A percentile compares a stretch with the other conserved stretches of the same genome.
Conservation (phyloP, 2,329 filamentous ascomycete species). For the Penicillium rolfsii region DNA sequence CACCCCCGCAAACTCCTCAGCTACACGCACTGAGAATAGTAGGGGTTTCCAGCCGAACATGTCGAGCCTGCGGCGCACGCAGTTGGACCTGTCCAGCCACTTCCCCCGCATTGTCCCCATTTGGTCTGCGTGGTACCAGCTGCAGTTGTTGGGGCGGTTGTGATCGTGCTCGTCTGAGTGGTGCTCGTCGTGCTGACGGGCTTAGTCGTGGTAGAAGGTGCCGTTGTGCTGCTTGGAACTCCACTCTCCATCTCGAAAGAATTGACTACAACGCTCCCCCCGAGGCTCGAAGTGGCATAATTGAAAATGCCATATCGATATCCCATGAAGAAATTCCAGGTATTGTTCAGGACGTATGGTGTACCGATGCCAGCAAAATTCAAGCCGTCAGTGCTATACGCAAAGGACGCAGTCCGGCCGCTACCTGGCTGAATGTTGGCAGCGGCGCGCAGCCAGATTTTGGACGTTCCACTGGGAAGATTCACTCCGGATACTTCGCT, state of each 20-base stretch:
- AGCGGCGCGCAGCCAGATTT: constrained; percentile 45
- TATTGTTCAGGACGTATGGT: constrained; percentile 43
- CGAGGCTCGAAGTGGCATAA: constrained; percentile 50
- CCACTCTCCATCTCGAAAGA: constrained; percentile 13
- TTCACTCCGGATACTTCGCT: constrained; percentile 27
- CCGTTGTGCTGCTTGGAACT: not conserved
- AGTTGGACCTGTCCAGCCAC: constrained; percentile 6
- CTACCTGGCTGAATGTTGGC: constrained; percentile 41
- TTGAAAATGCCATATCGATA: constrained; percentile 58
- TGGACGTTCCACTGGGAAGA: constrained; percentile 18
- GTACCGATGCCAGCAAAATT: constrained; percentile 42
- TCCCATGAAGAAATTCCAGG: constrained; percentile 55
- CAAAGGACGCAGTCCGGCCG: constrained; percentile 40
- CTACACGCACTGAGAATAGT: constrained; percentile 4
- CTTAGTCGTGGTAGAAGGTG: not conserved
- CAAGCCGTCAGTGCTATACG: constrained; percentile 51
- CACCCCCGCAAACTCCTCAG: not conserved
- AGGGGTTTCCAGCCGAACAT: constrained; percentile 3
- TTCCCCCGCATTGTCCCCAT: constrained; percentile 9
- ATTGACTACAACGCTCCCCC: constrained; percentile 41
- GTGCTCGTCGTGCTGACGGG: not conserved
- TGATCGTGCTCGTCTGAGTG: not conserved
- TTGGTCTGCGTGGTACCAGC: not conserved
- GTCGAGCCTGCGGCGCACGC: constrained; percentile 6
- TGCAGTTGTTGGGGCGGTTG: not conserved